A percentile compares a stretch with the other conserved stretches of the same genome.
Conservation (phyloP, 257 asterid species). For the Cynanchum wilfordii region DNA sequence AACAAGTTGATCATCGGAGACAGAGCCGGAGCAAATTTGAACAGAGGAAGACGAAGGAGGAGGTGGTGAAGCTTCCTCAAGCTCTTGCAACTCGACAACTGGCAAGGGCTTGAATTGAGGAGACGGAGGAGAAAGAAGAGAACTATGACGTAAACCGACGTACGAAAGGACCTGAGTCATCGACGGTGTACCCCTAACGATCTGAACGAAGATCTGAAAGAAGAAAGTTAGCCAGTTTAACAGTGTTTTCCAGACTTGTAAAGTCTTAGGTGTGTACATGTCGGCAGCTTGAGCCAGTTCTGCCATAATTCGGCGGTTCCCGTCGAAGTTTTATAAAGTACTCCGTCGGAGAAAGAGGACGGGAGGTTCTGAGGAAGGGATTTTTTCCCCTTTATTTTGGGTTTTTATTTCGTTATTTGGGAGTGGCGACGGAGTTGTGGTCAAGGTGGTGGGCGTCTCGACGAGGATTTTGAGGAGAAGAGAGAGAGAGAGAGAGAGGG, state of each 20-base stretch:
- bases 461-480: not conserved
- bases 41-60: conserved; percentile 21
- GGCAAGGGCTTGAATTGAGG: conserved; percentile 66
- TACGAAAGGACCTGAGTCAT: conserved; percentile 57
- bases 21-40: conserved; percentile 13
- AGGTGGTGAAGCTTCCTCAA: conserved; percentile 31
- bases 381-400: not conserved
- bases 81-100: conserved; percentile 58
- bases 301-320: conserved; percentile 40
- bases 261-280: conserved; percentile 73
- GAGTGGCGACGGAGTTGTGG: conserved; percentile 22
- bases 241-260: conserved; percentile 79
- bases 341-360: not conserved
- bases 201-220: conserved; percentile 91
- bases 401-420: not conserved
- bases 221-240: conserved; percentile 80
- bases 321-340: not conserved
- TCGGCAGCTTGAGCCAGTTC: conserved; percentile 75
- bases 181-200: conserved; percentile 84
- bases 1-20: conserved; percentile 15
- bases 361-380: not conserved
- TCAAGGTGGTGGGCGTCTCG: conserved; percentile 21
- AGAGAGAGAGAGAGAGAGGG: not conserved
- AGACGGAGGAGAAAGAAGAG: conserved; percentile 41
- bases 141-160: conserved; percentile 52